Evolutionary conservation across 306 rosid species (phyloP), one percentile per base, ranked within the genome.

Genomic region (Inga leiocalycina): DNA sequence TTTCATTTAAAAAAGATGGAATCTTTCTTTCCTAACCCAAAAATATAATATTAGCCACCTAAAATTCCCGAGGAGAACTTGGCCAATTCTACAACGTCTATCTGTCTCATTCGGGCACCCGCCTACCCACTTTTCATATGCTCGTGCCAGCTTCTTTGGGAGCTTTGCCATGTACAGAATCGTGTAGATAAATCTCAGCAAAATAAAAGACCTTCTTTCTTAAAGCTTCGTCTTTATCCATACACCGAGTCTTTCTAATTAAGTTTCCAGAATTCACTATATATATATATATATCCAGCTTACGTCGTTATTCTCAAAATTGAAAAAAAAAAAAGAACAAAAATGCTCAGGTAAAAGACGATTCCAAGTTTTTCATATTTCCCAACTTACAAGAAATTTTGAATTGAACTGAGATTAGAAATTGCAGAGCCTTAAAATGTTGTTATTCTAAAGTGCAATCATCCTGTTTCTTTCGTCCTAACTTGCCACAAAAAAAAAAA

Each of bases 111-210:
- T 68, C 79, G 69, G 24, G 30, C 65, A 70, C 17, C 41, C 19
- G 3, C 64, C 34, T 24, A 44, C 84, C 62, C 68, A 67, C 84
- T 87, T 87, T 80, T 80, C 80, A 87, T 76, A 84, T 90, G 94
- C 87, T 86, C 81, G 48, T 80, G 86, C 83, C 86, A 84, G 66
- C 80, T 75, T 68, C 76, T 84, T 75, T 75, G 86, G 76, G 73
- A 82, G 80, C 83, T 83, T 91, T 85, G 87, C 35, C 51, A 32
- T 32, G 88, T 75, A 78, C 80, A 85, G 88, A 85, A 91, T 82
- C 89, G 76, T 78, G 78, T 70, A 44, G 48, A 82, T 71, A 85
- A 62, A 77, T 51, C 75, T 48, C 86, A 79, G 57, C 34, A 3
- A 22, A 59, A 22, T 22, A 22, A 59, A 59, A 22, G 2, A n/a